Conservation (phyloP, 257 asterid genomes). For the Solanum pinnatisectum region DNA sequence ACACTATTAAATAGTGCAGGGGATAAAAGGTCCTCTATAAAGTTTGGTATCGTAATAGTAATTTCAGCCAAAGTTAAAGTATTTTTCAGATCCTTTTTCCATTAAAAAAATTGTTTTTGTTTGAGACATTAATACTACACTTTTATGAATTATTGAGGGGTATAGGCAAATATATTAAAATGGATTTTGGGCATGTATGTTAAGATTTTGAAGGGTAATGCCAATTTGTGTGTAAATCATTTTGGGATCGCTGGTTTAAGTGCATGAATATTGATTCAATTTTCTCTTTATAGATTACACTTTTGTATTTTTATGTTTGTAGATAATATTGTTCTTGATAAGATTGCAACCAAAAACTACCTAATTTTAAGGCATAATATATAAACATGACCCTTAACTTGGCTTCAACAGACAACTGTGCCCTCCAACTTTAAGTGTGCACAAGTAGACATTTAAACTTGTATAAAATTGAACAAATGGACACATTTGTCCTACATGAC, state of each 20-base stretch:
- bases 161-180: neutral
- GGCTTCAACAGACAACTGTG: no score
- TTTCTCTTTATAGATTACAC: neutral
- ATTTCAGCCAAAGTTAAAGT: no score
- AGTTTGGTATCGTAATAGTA: no score
- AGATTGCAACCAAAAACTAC: neutral
- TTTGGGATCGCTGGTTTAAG: neutral
- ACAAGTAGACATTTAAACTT: no score
- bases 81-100: no score
- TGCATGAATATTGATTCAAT: neutral
- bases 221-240: neutral
- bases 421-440: no score
- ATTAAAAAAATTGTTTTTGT: neutral
- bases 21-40: no score
- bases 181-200: constrained; percentile 10
- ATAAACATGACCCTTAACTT: no score
- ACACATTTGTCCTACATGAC: no score
- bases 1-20: no score
- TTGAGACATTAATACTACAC: neutral
- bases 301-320: neutral
- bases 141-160: neutral
- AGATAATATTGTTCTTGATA: neutral
- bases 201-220: neutral
- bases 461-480: no score
- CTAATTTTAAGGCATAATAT: no score